Percentiles rank a stretch among this genome's conserved stretches.
phyloP scores from a whole-genome alignment of 1,139 yeast genomes.

The Sugiyamaella xylanicola region DNA sequence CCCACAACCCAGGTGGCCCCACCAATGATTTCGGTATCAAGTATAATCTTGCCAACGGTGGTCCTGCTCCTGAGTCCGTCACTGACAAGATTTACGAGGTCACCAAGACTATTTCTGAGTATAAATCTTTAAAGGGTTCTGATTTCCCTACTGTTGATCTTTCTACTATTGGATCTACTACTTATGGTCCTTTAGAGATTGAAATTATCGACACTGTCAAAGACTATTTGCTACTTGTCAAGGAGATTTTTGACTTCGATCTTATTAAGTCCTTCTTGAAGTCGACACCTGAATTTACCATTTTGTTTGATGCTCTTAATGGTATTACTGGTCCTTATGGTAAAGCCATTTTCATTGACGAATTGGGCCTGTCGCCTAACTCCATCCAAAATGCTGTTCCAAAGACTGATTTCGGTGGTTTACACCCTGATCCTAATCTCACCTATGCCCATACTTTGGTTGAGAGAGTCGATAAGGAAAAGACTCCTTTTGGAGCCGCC shows the following conservation, averaged over 20 bases:
- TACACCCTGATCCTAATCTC: conserved; percentile 97
- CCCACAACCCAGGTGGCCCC: conserved; percentile 99
- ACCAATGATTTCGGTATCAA: conserved; percentile 90
- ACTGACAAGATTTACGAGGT: conserved; percentile 82
- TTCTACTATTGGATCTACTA: conserved; percentile 53
- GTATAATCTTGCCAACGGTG: conserved; percentile 93
- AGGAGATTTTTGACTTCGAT: conserved; percentile 84
- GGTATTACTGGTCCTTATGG: conserved; percentile 99
- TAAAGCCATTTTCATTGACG: conserved; percentile 75
- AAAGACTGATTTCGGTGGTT: conserved; percentile 90
- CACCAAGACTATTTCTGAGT: conserved; percentile 59
- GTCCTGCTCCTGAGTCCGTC: conserved; percentile 98
- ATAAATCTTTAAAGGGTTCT: conserved; percentile 51
- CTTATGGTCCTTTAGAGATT: conserved; percentile 56
- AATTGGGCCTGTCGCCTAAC: conserved; percentile 70
- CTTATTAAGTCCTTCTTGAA: conserved; percentile 73
- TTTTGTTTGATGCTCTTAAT: conserved; percentile 86
- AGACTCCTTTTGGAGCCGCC: conserved; percentile 95
- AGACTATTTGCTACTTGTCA: conserved; percentile 77
- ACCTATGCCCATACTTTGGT: conserved; percentile 92
- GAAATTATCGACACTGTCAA: conserved; percentile 82
- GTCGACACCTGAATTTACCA: conserved; percentile 59
- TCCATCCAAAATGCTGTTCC: conserved; percentile 81
- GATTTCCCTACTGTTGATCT: conserved; percentile 66
- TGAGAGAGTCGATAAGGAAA: conserved; percentile 73